Evolutionary conservation across 345 rosid species (phyloP).

Genomic region (Streptanthus diversifolius): DNA sequence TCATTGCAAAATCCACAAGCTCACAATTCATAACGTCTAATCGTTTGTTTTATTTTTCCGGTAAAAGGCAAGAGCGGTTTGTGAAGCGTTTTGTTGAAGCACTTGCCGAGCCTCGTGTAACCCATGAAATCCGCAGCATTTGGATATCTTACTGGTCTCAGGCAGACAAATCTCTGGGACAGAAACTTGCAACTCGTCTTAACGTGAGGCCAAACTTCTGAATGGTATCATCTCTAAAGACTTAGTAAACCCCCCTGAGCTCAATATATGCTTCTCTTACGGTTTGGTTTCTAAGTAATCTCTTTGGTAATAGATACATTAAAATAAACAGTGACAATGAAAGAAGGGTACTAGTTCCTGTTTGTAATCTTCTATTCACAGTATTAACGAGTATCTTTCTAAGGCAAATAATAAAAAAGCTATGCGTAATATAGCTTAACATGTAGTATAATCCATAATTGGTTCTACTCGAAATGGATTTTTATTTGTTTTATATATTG

Average conservation of each 20-base stretch:
- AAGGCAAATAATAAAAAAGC: neutral
- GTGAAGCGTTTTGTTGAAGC: constrained; percentile 70
- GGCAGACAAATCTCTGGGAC: constrained; percentile 72
- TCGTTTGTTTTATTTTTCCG: neutral
- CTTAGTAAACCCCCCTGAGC: neutral
- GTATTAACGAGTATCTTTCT: neutral
- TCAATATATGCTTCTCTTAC: neutral
- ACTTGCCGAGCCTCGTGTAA: constrained; percentile 74
- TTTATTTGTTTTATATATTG: neutral
- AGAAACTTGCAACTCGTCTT: constrained; percentile 76
- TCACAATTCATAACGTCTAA: neutral
- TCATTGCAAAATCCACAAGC: neutral
- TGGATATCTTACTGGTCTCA: constrained; percentile 90
- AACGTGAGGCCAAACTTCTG: constrained; percentile 65
- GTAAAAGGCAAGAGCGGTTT: constrained; percentile 81
- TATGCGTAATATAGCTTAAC: neutral
- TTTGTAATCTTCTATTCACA: constrained; percentile 14
- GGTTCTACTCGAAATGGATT: neutral
- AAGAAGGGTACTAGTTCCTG: neutral
- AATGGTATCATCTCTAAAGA: constrained; percentile 22
- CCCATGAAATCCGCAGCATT: constrained; percentile 76
- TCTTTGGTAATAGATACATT: constrained; percentile 7
- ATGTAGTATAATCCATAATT: neutral
- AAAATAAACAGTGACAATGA: neutral
- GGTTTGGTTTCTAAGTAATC: constrained; percentile 1